phyloP scores from a whole-genome alignment of 208 protist genomes.

The Acanthamoeba triangularis region DNA sequence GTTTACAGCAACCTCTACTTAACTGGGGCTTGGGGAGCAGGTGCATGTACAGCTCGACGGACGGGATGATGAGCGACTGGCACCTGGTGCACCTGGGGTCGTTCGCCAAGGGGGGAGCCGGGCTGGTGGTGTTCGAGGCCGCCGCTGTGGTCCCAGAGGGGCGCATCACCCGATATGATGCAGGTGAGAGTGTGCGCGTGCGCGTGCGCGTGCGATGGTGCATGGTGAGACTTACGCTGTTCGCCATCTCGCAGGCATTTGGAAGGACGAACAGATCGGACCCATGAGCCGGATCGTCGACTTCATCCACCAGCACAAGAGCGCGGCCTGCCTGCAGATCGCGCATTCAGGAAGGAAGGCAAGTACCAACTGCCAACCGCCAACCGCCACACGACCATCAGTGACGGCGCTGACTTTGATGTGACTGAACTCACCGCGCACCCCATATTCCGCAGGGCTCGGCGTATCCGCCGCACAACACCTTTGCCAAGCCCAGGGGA shows the following conservation, averaged over 20 bases:
- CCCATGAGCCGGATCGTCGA: slow-evolving; percentile 78
- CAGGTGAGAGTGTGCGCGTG: neutral
- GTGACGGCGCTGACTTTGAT: too few relatives aligned
- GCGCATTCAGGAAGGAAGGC: slow-evolving; percentile 76
- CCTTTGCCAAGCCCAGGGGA: neutral
- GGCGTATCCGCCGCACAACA: neutral
- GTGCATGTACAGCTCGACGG: slow-evolving; percentile 80
- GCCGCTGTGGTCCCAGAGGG: slow-evolving; percentile 76
- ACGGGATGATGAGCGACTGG: slow-evolving; percentile 82
- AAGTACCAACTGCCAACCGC: too few relatives aligned
- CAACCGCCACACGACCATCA: too few relatives aligned
- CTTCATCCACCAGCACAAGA: slow-evolving; percentile 76
- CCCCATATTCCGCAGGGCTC: neutral
- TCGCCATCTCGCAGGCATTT: neutral
- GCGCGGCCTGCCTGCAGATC: slow-evolving; percentile 68
- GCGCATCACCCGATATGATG: slow-evolving; percentile 80
- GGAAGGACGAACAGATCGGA: slow-evolving; percentile 82
- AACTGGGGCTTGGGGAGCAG: neutral
- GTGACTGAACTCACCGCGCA: too few relatives aligned
- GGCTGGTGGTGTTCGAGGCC: slow-evolving; percentile 83
- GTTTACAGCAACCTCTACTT: too few relatives aligned
- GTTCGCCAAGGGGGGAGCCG: slow-evolving; percentile 79
- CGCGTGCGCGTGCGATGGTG: neutral
- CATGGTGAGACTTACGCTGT: neutral
- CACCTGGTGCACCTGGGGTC: slow-evolving; percentile 80